Base-by-base conservation (phyloP, 2,329 filamentous ascomycete genomes). In the Nemania abortiva region DNA sequence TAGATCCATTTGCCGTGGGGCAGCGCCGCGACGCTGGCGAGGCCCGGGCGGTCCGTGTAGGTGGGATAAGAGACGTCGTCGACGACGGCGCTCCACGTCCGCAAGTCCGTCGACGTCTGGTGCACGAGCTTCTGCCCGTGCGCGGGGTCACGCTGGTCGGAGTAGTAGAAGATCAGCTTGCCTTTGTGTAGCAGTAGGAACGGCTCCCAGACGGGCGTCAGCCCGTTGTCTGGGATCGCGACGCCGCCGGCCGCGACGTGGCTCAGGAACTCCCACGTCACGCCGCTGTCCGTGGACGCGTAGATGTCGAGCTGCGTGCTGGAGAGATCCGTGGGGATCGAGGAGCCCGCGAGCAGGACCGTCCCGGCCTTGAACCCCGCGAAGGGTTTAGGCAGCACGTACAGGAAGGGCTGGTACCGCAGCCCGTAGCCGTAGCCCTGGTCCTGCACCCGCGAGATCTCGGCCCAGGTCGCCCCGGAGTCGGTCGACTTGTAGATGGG, bases 121-220 rank as follows among this genome's bases (percentile, higher is more conserved):
- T 93, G 90, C 2, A 88, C 84, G 47, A 93, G 83, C 76, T 92
- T 91, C 79, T 93, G 91, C 20, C 90, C 91, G 75, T 92, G 83
- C 1, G 82, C 81, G 22, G 68, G 29, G 70, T 89, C 89, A 42
- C 91, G 86, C 77, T 93, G 91, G 78, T 93, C 91, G 1, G 90
- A 89, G 81, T 92, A 93, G 82, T 91, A 93, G 74, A 86, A 82
- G 42, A 92, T 85, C 20, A 93, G 80, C 60, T 87, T 82, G 62
- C 87, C 84, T 65, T 91, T 80, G 77, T 89, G 85, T 53, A 85
- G 82, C 77, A 88, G 76, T 50, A 93, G 79, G 77, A 91, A 92
- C 0, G 91, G 91, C 77, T 93, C 91, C 91, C 91, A 93, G 22
- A 93, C 88, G 0, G 90, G 89, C 0, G 89, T 91, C 45, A 89